Evolutionary conservation across 1,284 basidiomycete species (phyloP).

Genomic region (Salmacisia buchloeana): DNA sequence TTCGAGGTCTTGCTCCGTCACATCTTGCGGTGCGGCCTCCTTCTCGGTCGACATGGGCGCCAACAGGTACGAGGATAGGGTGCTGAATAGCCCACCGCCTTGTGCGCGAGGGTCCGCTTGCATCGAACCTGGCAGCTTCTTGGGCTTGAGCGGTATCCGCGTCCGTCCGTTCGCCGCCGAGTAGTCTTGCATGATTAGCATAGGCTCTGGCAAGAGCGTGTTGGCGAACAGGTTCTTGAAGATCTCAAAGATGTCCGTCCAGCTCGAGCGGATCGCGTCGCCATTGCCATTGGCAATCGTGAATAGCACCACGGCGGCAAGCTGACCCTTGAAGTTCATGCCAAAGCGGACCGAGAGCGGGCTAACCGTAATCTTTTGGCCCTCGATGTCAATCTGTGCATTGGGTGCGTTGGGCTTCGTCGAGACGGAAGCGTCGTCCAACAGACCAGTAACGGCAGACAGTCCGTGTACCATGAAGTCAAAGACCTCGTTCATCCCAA

Average conservation of each 20-base stretch:
- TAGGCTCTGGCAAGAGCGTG: constrained; percentile 69
- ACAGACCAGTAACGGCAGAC: constrained; percentile 35
- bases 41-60: constrained; percentile 80
- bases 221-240: constrained; percentile 93
- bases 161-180: constrained; percentile 20
- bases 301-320: constrained; percentile 94
- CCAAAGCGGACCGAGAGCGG: constrained; percentile 89
- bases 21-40: constrained; percentile 61
- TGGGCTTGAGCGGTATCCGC: constrained; percentile 34
- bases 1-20: constrained; percentile 80
- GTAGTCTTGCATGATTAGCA: constrained; percentile 97
- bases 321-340: constrained; percentile 87
- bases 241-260: constrained; percentile 89
- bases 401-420: constrained; percentile 9
- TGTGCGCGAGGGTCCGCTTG: constrained; percentile 67
- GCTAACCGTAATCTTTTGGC: constrained; percentile 80
- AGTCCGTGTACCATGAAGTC: constrained; percentile 91
- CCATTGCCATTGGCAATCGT: constrained; percentile 96
- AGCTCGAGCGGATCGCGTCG: constrained; percentile 87
- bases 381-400: constrained; percentile 64
- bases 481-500: constrained; percentile 86
- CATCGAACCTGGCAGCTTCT: constrained; percentile 71
- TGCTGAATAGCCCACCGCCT: constrained; percentile 84
- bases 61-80: constrained; percentile 91
- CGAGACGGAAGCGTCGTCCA: constrained; percentile 25